Base-by-base conservation (phyloP, 345 rosid genomes). In the Arabis alpina region DNA sequence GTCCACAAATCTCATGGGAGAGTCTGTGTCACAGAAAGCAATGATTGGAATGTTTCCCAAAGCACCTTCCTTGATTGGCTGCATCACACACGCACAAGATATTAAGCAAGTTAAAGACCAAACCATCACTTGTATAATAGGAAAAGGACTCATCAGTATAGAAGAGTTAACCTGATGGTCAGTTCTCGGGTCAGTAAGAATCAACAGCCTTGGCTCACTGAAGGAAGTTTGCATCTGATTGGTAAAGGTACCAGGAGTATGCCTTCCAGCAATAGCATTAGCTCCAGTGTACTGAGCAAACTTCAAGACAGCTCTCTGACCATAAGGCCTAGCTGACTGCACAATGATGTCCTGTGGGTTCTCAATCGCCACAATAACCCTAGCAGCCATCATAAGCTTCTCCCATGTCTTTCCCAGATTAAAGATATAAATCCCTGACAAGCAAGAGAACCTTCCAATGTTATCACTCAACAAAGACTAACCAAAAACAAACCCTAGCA, bases 241-340 rank as follows among this genome's bases (percentile, higher is more conserved):
- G 51, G 98, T 93, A 66, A 93, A 93, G 16, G 98, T 93, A 85
- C 97, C 98, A 11, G 98, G 98, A 45, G 98, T 93, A 77, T 93
- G 98, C 80, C 98, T 88, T 41, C 98, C 98, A 60, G 98, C 98
- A 80, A 93, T 90, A 1, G 98, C 98, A 61, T 93, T 87, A n/a
- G 87, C 88, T 59, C 96, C 93, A n/a, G 97, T 91, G 86, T 88
- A 82, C 24, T 93, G 96, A 1, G 98, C 96, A 65, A 93, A 93
- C 81, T 91, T 93, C 52, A 93, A 43, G 0, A 93, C 97, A 64
- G 98, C 98, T 55, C 97, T 85, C 84, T 93, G 98, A 61, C 98
- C 98, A 74, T 93, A 93, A 0, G 98, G 98, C 77, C 98, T 86
- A 12, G 98, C 98, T 2, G 97, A 90, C 73, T 93, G 98, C 5